Percentiles rank a stretch among this genome's conserved stretches.
These are phyloP conservation scores for Pleurotus salmoneostramineus DNA, from an alignment of 768 basidiomycete species.

Conservation along the genomic window DNA sequence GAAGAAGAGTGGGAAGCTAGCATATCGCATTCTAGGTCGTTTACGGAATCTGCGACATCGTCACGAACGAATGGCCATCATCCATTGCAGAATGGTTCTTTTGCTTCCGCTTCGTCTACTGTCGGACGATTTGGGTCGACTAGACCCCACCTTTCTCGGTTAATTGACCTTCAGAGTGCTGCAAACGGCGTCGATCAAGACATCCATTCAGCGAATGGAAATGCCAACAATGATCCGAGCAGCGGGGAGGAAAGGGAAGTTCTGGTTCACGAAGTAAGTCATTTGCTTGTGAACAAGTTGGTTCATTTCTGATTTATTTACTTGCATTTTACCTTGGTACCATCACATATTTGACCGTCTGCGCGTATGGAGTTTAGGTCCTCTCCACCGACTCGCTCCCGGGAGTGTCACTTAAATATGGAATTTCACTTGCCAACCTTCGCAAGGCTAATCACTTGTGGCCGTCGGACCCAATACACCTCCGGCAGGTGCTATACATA, in stretches of 20 bases:
- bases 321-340: not conserved
- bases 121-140: constrained; percentile 25
- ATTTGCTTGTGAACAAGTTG: not conserved
- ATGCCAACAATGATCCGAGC: not conserved
- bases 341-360: not conserved
- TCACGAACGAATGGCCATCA: not conserved
- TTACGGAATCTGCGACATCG: not conserved
- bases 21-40: not conserved
- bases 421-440: constrained; percentile 77
- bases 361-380: constrained; percentile 40
- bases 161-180: constrained; percentile 20
- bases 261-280: constrained; percentile 54
- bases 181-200: constrained; percentile 9
- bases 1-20: not conserved
- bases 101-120: not conserved
- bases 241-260: constrained; percentile 44
- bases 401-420: constrained; percentile 87
- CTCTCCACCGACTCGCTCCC: constrained; percentile 74
- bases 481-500: constrained; percentile 78
- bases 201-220: not conserved
- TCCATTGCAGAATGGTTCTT: not conserved
- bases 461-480: constrained; percentile 89
- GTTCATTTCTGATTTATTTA: too few species aligned
- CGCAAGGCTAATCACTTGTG: constrained; percentile 90
- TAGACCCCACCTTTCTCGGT: constrained; percentile 35